Evolutionary conservation across 129 eudicot species (phyloP).

Genomic region (Centrapalus pauciflorus): DNA sequence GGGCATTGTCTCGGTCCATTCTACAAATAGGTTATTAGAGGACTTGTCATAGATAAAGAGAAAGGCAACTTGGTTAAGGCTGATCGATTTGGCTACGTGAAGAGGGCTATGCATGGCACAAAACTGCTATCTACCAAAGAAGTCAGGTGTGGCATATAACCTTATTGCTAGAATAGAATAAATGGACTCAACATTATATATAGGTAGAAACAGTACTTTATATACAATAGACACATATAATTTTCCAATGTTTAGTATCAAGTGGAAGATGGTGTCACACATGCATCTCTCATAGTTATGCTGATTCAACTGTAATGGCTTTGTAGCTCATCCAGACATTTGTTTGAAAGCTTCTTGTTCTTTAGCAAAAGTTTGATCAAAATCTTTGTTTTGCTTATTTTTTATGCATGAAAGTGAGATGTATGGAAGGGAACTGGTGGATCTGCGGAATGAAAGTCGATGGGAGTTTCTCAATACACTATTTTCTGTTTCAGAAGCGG

Average conservation of each 20-base stretch:
- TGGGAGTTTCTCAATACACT: constrained; percentile 97
- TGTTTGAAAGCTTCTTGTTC: not conserved
- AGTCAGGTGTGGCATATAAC: constrained; percentile 49
- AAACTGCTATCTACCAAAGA: constrained; percentile 78
- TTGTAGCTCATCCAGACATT: not conserved
- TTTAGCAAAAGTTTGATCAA: constrained; percentile 10
- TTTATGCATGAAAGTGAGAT: constrained; percentile 77
- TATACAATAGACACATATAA: not conserved
- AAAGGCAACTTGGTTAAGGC: constrained; percentile 95
- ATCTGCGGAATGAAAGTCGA: constrained; percentile 79
- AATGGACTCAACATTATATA: not conserved
- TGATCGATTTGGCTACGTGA: constrained; percentile 93
- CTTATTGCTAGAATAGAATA: not conserved
- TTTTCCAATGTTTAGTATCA: not conserved
- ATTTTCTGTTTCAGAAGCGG: constrained; percentile 97
- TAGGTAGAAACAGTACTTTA: not conserved
- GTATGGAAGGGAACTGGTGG: constrained; percentile 96
- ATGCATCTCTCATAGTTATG: constrained; percentile 1
- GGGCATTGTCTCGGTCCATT: not conserved
- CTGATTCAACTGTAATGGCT: not conserved
- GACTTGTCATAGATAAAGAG: constrained; percentile 96
- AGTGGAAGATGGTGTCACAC: constrained; percentile 4
- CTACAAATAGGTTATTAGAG: constrained; percentile 75
- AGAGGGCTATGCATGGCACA: constrained; percentile 99
- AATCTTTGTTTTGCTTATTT: constrained; percentile 25